Percentiles rank a stretch among this genome's conserved stretches.
phyloP scores from a whole-genome alignment of 352 stramenopile genomes.

The Phytophthora pistaciae region DNA sequence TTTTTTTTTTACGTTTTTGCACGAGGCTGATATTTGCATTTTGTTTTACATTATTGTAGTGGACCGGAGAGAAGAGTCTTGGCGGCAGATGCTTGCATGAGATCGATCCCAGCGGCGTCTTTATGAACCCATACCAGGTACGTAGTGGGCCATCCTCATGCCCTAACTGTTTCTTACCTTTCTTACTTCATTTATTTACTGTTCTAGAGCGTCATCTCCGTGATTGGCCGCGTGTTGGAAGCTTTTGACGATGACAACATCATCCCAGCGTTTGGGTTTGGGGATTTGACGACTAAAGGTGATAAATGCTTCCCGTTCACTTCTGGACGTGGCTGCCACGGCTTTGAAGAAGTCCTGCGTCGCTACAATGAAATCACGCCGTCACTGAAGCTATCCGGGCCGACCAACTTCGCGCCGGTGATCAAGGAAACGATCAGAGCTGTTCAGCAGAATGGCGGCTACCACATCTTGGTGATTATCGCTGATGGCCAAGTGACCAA shows the following conservation, averaged over 20 bases:
- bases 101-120: constrained; percentile 58
- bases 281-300: constrained; percentile 61
- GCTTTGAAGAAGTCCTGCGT: constrained; percentile 64
- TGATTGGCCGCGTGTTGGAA: constrained; percentile 74
- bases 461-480: constrained; percentile 85
- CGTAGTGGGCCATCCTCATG: not conserved
- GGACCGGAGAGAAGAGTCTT: constrained; percentile 71
- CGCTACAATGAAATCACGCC: constrained; percentile 74
- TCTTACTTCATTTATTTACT: no score
- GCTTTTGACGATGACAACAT: constrained; percentile 87
- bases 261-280: constrained; percentile 80
- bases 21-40: no score
- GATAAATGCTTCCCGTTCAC: constrained; percentile 55
- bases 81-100: constrained; percentile 67
- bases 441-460: constrained; percentile 54
- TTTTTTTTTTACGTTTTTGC: no score
- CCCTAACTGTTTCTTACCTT: no score
- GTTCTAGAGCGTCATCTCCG: constrained; percentile 62
- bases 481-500: constrained; percentile 83
- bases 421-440: constrained; percentile 66
- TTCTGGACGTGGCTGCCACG: constrained; percentile 45
- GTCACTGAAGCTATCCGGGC: constrained; percentile 65
- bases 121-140: constrained; percentile 76
- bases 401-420: constrained; percentile 83
- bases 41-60: constrained; percentile 35